These are phyloP conservation scores for Epichloe aotearoae DNA, from an alignment of 2,329 filamentous ascomycete genomes.

Conservation along the genomic window DNA sequence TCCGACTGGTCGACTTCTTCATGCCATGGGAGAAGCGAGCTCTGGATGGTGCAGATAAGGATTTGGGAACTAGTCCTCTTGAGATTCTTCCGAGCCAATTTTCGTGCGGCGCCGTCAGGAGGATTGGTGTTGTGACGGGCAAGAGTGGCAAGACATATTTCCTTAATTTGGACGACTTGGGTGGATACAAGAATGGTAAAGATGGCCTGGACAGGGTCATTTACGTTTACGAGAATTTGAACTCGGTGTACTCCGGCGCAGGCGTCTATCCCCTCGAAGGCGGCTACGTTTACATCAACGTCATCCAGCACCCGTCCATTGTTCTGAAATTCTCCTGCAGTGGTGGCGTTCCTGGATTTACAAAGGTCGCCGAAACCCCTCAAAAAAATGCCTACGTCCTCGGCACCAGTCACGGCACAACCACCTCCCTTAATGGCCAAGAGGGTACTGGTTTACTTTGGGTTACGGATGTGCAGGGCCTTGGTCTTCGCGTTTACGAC, in stretches of 20 bases:
- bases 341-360: slow-evolving; percentile 37
- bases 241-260: slow-evolving; percentile 32
- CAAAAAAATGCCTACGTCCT: slow-evolving; percentile 38
- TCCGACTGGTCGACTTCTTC: slow-evolving; percentile 37
- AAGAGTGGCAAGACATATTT: slow-evolving; percentile 38
- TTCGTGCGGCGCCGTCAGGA: slow-evolving; percentile 27
- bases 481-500: slow-evolving; percentile 38
- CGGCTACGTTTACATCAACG: slow-evolving; percentile 34
- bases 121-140: slow-evolving; percentile 35
- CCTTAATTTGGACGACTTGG: slow-evolving; percentile 27
- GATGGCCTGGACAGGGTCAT: slow-evolving; percentile 28
- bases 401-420: slow-evolving; percentile 43
- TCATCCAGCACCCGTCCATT: slow-evolving; percentile 40
- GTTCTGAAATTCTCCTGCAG: slow-evolving; percentile 46
- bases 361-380: slow-evolving; percentile 36
- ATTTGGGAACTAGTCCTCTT: slow-evolving; percentile 33
- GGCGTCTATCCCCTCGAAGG: slow-evolving; percentile 36
- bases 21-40: slow-evolving; percentile 39
- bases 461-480: slow-evolving; percentile 41
- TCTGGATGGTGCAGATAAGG: slow-evolving; percentile 36
- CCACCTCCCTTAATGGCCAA: slow-evolving; percentile 39
- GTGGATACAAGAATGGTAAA: slow-evolving; percentile 25
- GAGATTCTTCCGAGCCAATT: slow-evolving; percentile 29
- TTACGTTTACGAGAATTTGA: slow-evolving; percentile 29
- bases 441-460: slow-evolving; percentile 42